phyloP scores from a whole-genome alignment of 1,139 yeast genomes.

The Pichia sp. region DNA sequence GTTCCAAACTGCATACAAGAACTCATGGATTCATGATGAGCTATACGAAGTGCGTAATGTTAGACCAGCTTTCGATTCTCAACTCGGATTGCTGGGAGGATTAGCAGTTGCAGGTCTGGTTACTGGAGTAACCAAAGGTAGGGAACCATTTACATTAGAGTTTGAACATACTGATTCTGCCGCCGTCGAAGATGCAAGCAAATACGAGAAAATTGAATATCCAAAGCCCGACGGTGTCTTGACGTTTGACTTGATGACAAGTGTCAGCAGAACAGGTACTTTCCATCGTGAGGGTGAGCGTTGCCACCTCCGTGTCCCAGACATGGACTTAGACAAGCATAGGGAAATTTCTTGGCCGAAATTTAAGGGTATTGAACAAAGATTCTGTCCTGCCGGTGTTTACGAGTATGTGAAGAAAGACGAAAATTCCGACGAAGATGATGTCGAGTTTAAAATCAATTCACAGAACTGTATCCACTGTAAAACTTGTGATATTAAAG shows the following conservation, averaged over 20 bases:
- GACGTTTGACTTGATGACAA: constrained; percentile 85
- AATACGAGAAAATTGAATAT: constrained; percentile 69
- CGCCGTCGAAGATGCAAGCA: constrained; percentile 61
- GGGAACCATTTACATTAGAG: constrained; percentile 81
- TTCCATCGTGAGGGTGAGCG: constrained; percentile 92
- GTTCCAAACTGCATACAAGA: constrained; percentile 60
- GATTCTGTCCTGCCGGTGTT: constrained; percentile 98
- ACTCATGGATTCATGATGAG: constrained; percentile 86
- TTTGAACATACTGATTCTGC: constrained; percentile 70
- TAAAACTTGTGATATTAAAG: constrained; percentile 96
- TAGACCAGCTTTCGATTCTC: constrained; percentile 80
- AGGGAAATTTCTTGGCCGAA: constrained; percentile 65
- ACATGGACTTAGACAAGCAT: constrained; percentile 66
- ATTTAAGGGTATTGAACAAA: constrained; percentile 79
- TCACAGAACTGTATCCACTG: constrained; percentile 97
- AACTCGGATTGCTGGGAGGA: constrained; percentile 74
- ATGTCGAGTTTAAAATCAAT: constrained; percentile 81
- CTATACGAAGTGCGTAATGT: constrained; percentile 78
- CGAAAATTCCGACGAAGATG: constrained; percentile 39
- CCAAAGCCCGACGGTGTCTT: constrained; percentile 92
- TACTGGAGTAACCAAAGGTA: constrained; percentile 70
- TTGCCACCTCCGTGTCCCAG: constrained; percentile 78
- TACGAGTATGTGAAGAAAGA: constrained; percentile 74
- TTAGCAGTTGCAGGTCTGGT: constrained; percentile 80
- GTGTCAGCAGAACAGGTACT: constrained; percentile 94